Conservation (phyloP, 768 basidiomycete species). For the Leccinum aurantiacum region DNA sequence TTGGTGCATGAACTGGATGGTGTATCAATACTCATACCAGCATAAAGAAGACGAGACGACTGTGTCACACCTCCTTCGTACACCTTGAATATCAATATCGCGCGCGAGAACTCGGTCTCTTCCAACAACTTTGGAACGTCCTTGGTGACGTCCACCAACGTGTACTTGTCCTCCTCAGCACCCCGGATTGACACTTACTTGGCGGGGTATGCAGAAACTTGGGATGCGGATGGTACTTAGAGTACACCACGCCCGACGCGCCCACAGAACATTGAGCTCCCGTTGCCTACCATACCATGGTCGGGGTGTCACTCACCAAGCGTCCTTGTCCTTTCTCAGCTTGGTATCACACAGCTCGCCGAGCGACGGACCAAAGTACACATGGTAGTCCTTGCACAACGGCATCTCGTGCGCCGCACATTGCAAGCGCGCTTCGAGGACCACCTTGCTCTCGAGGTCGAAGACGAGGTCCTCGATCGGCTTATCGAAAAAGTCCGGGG, state of each 20-base stretch:
- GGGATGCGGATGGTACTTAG: slow-evolving; percentile 80
- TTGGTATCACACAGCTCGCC: slow-evolving; percentile 58
- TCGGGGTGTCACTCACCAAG: slow-evolving; percentile 53
- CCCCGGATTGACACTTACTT: slow-evolving; percentile 75
- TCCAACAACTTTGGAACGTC: slow-evolving; percentile 54
- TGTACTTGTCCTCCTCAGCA: slow-evolving; percentile 75
- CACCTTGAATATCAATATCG: slow-evolving; percentile 66
- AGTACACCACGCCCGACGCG: not conserved
- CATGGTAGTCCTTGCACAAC: slow-evolving; percentile 57
- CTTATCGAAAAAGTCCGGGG: slow-evolving; percentile 68
- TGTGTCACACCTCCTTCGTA: slow-evolving; percentile 85
- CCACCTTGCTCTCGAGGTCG: slow-evolving; percentile 69
- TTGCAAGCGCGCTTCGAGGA: slow-evolving; percentile 84
- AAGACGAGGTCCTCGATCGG: slow-evolving; percentile 62
- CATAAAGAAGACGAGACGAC: slow-evolving; percentile 19
- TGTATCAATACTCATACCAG: not conserved
- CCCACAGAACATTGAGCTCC: not conserved
- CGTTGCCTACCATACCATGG: not conserved
- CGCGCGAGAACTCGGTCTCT: slow-evolving; percentile 80
- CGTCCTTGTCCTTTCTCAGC: slow-evolving; percentile 70
- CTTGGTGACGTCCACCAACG: slow-evolving; percentile 62
- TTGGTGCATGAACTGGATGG: slow-evolving; percentile 78
- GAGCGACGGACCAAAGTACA: slow-evolving; percentile 72
- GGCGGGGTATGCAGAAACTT: slow-evolving; percentile 74
- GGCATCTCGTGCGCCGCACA: slow-evolving; percentile 90